Evolutionary conservation across 495 filamentous ascomycete species (phyloP), one percentile per base, ranked within the genome.

Genomic region (Podospora bellae-mahoneyi): DNA sequence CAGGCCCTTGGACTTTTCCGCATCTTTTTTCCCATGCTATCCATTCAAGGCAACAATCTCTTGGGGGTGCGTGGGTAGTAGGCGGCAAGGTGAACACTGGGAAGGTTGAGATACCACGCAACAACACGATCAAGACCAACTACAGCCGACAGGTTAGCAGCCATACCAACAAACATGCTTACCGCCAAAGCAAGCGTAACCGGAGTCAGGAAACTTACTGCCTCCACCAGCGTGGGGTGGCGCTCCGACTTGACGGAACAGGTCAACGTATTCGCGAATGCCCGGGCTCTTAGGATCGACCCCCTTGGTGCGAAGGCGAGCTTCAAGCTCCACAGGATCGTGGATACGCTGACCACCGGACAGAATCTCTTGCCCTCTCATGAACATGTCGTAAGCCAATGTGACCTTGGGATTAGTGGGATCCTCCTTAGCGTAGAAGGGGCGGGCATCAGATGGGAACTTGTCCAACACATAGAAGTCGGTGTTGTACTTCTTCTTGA

Each of bases 381-480:
- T 74, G 84, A 96, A 94, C 84, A 97, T 92, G 80, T 96, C 93
- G 82, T 92, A 97, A 5, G 89, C 59, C 3, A 32, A 32, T 26
- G 56, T 58, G 5, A 61, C 59, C 84, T 93, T 91, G 75, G 93
- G 82, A 78, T 90, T 86, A 61, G 84, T 70, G 9, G 89, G 86
- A 76, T 91, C 88, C 66, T 90, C 88, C 84, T 92, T 91, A 75
- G 93, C 92, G 79, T 97, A 97, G 83, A 97, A 96, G 48, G 93
- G 93, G 26, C 93, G 87, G 28, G 94, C 89, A 56, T 83, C 77
- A 77, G 93, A 90, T 65, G 93, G 93, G 85, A 92, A 97, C 81
- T 96, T 91, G 83, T 96, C 92, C 67, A 97, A 84, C 5, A 93
- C 88, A 81, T 93, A 97, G 84, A 97, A 96, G 80, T 97, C 93